Evolutionary conservation across 2,329 filamentous ascomycete species (phyloP).

Genomic region (Bimuria novae-zelandiae): DNA sequence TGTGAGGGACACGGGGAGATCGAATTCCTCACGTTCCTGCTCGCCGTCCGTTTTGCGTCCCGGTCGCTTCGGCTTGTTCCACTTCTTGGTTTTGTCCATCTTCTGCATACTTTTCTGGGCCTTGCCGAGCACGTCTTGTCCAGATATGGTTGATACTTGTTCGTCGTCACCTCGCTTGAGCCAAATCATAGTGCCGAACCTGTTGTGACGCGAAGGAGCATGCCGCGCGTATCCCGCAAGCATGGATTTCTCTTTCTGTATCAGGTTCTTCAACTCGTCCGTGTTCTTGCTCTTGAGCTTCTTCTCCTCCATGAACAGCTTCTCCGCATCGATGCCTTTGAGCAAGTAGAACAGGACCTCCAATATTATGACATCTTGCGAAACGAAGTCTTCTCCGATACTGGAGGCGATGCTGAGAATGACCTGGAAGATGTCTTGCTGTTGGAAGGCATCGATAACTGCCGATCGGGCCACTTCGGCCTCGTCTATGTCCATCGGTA

Average conservation of each 20-base stretch:
- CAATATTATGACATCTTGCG: constrained; percentile 85
- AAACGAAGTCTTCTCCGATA: constrained; percentile 89
- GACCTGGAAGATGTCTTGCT: constrained; percentile 86
- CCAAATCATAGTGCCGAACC: constrained; percentile 98
- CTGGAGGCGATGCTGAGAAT: constrained; percentile 87
- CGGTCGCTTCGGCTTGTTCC: constrained; percentile 73
- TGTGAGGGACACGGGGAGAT: constrained; percentile 71
- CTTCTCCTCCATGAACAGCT: constrained; percentile 81
- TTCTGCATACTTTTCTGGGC: constrained; percentile 76
- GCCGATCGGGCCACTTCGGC: constrained; percentile 85
- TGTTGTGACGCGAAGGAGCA: constrained; percentile 84
- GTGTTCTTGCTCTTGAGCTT: constrained; percentile 71
- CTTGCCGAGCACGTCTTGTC: constrained; percentile 81
- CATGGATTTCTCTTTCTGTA: constrained; percentile 85
- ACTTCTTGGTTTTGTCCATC: constrained; percentile 90
- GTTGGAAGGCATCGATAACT: constrained; percentile 85
- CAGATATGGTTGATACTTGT: constrained; percentile 77
- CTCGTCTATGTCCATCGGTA: constrained; percentile 84
- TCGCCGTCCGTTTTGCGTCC: constrained; percentile 48
- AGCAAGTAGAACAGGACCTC: constrained; percentile 92
- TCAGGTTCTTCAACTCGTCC: constrained; percentile 72
- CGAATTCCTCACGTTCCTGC: constrained; percentile 65
- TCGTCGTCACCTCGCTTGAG: constrained; percentile 85
- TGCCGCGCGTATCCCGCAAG: constrained; percentile 74
- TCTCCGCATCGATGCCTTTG: constrained; percentile 83